A percentile compares a stretch with the other conserved stretches of the same genome.
Conservation (phyloP, 78 protist species). For the Speleostelium caveatum region DNA sequence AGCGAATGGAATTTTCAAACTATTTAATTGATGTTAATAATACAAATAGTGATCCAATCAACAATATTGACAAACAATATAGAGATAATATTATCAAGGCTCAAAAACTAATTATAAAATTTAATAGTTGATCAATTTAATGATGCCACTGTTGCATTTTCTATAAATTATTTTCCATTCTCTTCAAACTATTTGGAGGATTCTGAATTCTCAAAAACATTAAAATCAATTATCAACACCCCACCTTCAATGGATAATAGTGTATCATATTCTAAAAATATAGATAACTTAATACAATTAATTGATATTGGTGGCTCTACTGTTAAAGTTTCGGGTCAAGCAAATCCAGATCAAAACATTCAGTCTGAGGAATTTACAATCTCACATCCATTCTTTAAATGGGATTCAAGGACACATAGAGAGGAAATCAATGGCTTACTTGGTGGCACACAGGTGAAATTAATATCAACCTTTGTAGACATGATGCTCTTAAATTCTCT, state of each 20-base stretch:
- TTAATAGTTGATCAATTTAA: background rate
- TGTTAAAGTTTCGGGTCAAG: too few species aligned
- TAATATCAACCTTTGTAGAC: background rate
- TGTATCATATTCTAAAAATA: too few species aligned
- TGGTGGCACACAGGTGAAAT: background rate
- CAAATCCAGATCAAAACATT: background rate
- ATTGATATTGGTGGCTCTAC: background rate
- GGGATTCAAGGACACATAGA: background rate
- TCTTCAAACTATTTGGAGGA: background rate
- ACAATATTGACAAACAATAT: background rate
- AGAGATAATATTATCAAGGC: background rate
- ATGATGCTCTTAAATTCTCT: background rate
- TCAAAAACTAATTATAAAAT: too few species aligned
- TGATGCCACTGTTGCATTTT: background rate
- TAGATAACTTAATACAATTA: too few species aligned
- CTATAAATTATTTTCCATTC: background rate
- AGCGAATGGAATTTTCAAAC: background rate
- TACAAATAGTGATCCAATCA: background rate
- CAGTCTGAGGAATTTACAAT: background rate
- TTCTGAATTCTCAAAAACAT: too few species aligned
- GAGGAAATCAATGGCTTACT: background rate
- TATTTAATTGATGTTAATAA: background rate
- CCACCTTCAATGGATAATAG: too few species aligned
- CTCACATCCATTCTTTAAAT: background rate
- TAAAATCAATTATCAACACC: background rate